These are phyloP conservation scores for Takashimella tepidaria DNA, from an alignment of 1,284 basidiomycete species.

Conservation along the genomic window DNA sequence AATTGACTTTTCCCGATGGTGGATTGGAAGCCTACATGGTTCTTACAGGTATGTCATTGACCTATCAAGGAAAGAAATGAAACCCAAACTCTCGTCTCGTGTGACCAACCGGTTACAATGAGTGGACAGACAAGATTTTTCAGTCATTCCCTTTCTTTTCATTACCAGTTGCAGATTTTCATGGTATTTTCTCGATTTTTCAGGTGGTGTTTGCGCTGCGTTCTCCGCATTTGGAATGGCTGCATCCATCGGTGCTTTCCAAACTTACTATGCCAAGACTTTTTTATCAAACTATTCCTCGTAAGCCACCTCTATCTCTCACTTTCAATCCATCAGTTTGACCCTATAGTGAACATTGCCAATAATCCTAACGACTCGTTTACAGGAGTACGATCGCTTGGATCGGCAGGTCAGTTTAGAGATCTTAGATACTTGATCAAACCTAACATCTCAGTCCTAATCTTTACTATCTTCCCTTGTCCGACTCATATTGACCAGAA, in stretches of 20 bases:
- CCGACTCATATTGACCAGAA: too few species aligned
- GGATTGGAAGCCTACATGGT: constrained; percentile 5
- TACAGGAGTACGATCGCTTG: constrained; percentile 31
- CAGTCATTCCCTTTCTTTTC: too few species aligned
- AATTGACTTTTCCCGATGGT: constrained; percentile 25
- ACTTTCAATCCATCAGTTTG: background rate
- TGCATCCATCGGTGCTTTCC: constrained; percentile 33
- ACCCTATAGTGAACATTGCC: too few species aligned
- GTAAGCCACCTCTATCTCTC: constrained; percentile 11
- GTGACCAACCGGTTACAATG: too few species aligned
- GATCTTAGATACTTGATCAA: too few species aligned
- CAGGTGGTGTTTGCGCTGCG: constrained; percentile 32
- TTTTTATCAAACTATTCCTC: constrained; percentile 23
- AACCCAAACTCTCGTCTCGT: too few species aligned
- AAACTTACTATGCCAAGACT: constrained; percentile 32
- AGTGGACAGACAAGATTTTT: too few species aligned
- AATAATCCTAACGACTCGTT: constrained; percentile 2
- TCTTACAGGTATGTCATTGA: background rate
- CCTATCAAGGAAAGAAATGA: too few species aligned
- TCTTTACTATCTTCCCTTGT: too few species aligned
- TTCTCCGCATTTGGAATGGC: constrained; percentile 40
- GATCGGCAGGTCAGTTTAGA: too few species aligned
- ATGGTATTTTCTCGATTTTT: constrained; percentile 11
- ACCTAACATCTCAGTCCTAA: too few species aligned
- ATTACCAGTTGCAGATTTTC: constrained; percentile 3